A percentile compares a stretch with the other conserved stretches of the same genome.
phyloP scores from a whole-genome alignment of 2,329 filamentous ascomycete genomes.

The Ophiostoma sp. region DNA sequence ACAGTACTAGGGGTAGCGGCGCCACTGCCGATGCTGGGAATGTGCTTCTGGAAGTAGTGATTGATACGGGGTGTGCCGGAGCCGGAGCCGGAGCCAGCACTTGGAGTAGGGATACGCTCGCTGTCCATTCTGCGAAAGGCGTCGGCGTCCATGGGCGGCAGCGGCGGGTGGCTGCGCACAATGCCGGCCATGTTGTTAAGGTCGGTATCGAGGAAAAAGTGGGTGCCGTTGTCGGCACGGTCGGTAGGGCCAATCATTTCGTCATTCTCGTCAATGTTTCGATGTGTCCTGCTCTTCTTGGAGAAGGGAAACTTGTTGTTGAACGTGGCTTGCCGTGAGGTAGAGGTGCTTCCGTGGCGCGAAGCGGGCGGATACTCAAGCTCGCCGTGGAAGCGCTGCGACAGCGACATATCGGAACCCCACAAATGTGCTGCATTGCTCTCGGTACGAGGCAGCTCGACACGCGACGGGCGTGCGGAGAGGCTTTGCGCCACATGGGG shows the following conservation, averaged over 20 bases:
- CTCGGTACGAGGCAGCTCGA: conserved; percentile 41
- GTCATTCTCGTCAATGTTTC: conserved; percentile 48
- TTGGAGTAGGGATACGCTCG: conserved; percentile 19
- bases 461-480: conserved; percentile 44
- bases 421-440: conserved; percentile 21
- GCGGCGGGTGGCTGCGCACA: conserved; percentile 61
- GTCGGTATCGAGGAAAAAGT: conserved; percentile 81
- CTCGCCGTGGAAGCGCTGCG: conserved; percentile 31
- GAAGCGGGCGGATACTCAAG: conserved; percentile 27
- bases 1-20: conserved; percentile 5
- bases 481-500: conserved; percentile 51
- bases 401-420: conserved; percentile 28
- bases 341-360: conserved; percentile 28
- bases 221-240: conserved; percentile 45
- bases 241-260: conserved; percentile 58
- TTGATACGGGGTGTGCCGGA: conserved; percentile 20
- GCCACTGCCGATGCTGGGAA: conserved; percentile 26
- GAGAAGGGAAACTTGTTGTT: conserved; percentile 60
- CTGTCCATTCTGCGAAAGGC: conserved; percentile 42
- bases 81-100: not conserved
- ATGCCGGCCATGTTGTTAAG: conserved; percentile 90
- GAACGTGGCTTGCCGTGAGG: conserved; percentile 47
- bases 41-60: conserved; percentile 27
- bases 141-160: conserved; percentile 63
- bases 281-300: conserved; percentile 48